Evolutionary conservation across 1,139 yeast species (phyloP), one percentile per base, ranked within the genome.

Genomic region (Saccharomycopsis hybrid): DNA sequence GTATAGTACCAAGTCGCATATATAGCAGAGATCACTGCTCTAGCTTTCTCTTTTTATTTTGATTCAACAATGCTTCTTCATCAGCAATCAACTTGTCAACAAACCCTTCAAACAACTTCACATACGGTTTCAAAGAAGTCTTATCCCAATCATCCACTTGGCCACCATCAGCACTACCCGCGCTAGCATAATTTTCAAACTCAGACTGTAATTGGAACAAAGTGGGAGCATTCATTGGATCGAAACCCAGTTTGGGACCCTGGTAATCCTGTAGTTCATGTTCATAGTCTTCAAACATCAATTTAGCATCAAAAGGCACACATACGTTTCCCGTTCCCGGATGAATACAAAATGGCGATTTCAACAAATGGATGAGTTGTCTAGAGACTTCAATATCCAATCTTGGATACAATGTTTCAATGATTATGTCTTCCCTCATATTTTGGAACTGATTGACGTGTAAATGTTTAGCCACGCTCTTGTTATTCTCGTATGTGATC

Each of bases 301-400:
- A 4, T 37, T 57, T 62, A 27, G 86, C 80, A 60, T 83, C 86
- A 59, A 92, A 89, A 0, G 98, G 97, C 5, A 94, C 97, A 78
- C 98, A 92, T 3, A 92, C 86, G 59, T 89, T 85, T n/a, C 97
- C 97, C 0, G 99, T 94, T 4, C 89, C 82, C 1, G 99, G 99
- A 64, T 92, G 99, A 46, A 92, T 82, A 71, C 97, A 92, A 65
- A 94, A 92, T n/a, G 99, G 99, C 1, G 97, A 85, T 63, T 92
- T 92, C 60, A 92, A 77, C 69, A 92, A 82, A 70, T 92, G 99
- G 66, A 82, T 87, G 59, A 90, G 73, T 64, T 86, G 95, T 58
- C 84, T 77, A 7, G 98, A 85, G 41, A 92, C 99, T 65, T 90
- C 95, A 49, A 85, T 80, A 76, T 92, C 99, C 56, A 92, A 72